Evolutionary conservation across 2,329 filamentous ascomycete species (phyloP).

Genomic region (Byssochlamys sp.): DNA sequence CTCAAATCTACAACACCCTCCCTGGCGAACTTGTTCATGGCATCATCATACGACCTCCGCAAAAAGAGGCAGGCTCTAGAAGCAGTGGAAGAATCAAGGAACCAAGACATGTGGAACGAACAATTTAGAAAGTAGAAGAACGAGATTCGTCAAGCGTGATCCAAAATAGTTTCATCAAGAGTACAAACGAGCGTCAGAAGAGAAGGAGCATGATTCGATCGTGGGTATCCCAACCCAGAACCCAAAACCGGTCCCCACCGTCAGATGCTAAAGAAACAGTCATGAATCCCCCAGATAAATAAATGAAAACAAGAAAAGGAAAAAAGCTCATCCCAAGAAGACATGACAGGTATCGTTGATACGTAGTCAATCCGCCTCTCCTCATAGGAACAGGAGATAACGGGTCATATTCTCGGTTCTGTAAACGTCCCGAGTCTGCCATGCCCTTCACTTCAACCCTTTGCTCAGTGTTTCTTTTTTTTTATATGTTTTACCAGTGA

Average conservation of each 20-base stretch:
- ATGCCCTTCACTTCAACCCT: neutral
- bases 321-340: neutral
- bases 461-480: neutral
- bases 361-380: neutral
- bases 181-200: conserved; percentile 1
- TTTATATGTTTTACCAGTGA: conserved; percentile 26
- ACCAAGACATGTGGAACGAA: neutral
- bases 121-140: neutral
- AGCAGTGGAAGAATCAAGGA: neutral
- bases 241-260: neutral
- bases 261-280: neutral
- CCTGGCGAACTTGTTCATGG: neutral
- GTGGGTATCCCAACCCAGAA: conserved; percentile 2
- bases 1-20: neutral
- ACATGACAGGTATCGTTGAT: neutral
- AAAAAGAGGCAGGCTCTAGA: neutral
- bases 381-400: neutral
- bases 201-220: neutral
- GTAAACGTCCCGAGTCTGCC: neutral
- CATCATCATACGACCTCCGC: neutral
- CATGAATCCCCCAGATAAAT: neutral
- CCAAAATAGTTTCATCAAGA: neutral
- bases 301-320: neutral
- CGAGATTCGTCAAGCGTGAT: neutral
- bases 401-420: neutral